These are phyloP conservation scores for Boletus edulis DNA, from an alignment of 768 basidiomycete species.

Conservation along the genomic window DNA sequence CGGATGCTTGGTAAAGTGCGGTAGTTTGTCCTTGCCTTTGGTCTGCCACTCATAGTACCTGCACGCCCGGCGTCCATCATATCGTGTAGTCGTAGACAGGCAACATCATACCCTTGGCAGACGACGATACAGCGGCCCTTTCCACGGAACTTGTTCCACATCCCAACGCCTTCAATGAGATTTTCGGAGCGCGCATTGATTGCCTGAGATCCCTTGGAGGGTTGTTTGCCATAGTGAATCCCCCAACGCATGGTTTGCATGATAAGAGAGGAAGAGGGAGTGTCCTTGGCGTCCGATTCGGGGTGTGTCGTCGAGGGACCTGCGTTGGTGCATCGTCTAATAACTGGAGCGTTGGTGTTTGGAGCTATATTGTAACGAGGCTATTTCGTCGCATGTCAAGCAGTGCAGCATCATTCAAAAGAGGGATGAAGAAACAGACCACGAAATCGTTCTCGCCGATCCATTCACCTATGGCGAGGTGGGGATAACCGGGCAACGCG, in stretches of 20 bases:
- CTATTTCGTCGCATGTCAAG: not conserved
- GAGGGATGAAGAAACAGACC: conserved; percentile 26
- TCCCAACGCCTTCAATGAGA: conserved; percentile 67
- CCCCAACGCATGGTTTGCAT: conserved; percentile 93
- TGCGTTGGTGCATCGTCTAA: conserved; percentile 42
- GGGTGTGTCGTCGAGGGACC: not conserved
- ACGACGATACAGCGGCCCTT: conserved; percentile 83
- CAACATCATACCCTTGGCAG: conserved; percentile 53
- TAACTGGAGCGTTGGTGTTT: conserved; percentile 71
- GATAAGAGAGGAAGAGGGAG: conserved; percentile 36
- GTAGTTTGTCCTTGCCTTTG: conserved; percentile 74
- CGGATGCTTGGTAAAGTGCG: conserved; percentile 75
- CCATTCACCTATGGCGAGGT: conserved; percentile 55
- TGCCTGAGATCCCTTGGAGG: conserved; percentile 59
- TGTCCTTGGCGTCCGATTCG: conserved; percentile 1
- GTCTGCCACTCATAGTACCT: conserved; percentile 97
- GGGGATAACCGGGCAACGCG: conserved; percentile 40
- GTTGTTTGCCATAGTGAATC: conserved; percentile 66
- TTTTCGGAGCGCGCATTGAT: conserved; percentile 91
- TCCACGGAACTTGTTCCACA: conserved; percentile 85
- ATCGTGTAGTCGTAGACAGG: too few relatives aligned
- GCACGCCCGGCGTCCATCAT: not conserved
- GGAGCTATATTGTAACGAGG: conserved; percentile 85
- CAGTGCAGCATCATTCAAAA: not conserved
- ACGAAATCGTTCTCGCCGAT: conserved; percentile 55